Percentiles rank a stretch among this genome's conserved stretches.
phyloP scores from a whole-genome alignment of 2,329 filamentous ascomycete species.

The Lachnellula arida region DNA sequence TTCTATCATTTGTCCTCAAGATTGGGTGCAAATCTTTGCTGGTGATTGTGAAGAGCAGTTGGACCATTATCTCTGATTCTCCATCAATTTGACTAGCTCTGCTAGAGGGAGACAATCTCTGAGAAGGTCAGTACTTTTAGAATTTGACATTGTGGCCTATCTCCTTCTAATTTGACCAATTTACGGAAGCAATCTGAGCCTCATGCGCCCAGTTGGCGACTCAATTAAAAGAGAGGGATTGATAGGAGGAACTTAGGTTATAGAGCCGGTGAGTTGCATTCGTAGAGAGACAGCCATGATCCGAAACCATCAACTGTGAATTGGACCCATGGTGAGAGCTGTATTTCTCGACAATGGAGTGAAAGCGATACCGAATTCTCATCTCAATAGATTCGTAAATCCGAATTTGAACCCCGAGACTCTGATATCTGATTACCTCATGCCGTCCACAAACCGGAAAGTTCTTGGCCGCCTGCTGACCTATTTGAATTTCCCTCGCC shows the following conservation, averaged over 20 bases:
- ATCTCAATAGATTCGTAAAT: conserved; percentile 16
- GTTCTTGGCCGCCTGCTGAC: conserved; percentile 57
- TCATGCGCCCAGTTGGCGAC: conserved; percentile 59
- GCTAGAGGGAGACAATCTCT: conserved; percentile 48
- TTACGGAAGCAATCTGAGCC: conserved; percentile 50
- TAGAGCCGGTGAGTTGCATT: conserved; percentile 53
- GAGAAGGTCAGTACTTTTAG: conserved; percentile 40
- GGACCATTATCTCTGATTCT: conserved; percentile 38
- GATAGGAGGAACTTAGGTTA: conserved; percentile 36
- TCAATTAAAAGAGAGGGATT: conserved; percentile 50
- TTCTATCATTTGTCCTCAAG: conserved; percentile 44
- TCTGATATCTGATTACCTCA: conserved; percentile 28
- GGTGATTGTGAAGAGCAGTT: conserved; percentile 39
- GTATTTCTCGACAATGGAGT: conserved; percentile 26
- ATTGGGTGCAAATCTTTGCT: conserved; percentile 43
- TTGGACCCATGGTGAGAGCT: conserved; percentile 53
- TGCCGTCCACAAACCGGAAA: not conserved
- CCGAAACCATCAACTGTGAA: conserved; percentile 54
- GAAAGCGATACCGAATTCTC: conserved; percentile 22
- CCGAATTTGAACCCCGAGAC: conserved; percentile 30
- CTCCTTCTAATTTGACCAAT: conserved; percentile 40
- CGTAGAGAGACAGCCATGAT: conserved; percentile 54
- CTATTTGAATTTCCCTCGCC: conserved; percentile 53
- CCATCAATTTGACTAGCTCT: conserved; percentile 34
- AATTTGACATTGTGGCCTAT: conserved; percentile 41